Percentiles rank a stretch among this genome's conserved stretches.
Evolutionary conservation across 75 land plant genomes (phyloP).

Genomic region (Isoetes taiwanensis): DNA sequence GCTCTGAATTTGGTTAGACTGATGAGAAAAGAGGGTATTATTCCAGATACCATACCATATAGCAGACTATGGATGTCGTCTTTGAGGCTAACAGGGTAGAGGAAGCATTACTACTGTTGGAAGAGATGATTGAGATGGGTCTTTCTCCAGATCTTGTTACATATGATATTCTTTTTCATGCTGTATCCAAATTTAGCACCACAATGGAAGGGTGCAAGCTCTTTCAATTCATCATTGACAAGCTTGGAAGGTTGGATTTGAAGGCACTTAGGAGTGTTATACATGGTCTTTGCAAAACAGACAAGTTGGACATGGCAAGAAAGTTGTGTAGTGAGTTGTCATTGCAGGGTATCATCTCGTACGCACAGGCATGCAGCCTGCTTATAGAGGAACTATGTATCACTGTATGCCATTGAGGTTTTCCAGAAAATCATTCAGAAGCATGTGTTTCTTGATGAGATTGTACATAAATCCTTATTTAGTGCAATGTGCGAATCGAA

Average conservation of each 20-base stretch:
- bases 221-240: too few species aligned
- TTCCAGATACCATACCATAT: not conserved
- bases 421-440: constrained; percentile 34
- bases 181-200: constrained; percentile 32
- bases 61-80: constrained; percentile 35
- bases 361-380: constrained; percentile 44
- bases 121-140: constrained; percentile 34
- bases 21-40: not conserved
- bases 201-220: too few species aligned
- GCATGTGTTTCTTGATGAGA: constrained; percentile 37
- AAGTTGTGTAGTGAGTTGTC: constrained; percentile 38
- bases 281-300: constrained; percentile 47
- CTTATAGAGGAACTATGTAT: constrained; percentile 58
- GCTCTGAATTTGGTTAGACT: not conserved
- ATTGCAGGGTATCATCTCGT: constrained; percentile 35
- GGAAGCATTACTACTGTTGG: constrained; percentile 40
- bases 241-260: too few species aligned
- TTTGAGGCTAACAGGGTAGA: constrained; percentile 28
- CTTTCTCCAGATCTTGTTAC: constrained; percentile 26
- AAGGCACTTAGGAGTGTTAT: too few species aligned
- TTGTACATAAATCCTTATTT: constrained; percentile 35
- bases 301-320: constrained; percentile 36
- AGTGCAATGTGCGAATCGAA: constrained; percentile 29
- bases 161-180: constrained; percentile 38
- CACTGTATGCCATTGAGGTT: constrained; percentile 30